Evolutionary conservation across 2,329 filamentous ascomycete species (phyloP), one percentile per base, ranked within the genome.

Genomic region (Didymella arachidicola): DNA sequence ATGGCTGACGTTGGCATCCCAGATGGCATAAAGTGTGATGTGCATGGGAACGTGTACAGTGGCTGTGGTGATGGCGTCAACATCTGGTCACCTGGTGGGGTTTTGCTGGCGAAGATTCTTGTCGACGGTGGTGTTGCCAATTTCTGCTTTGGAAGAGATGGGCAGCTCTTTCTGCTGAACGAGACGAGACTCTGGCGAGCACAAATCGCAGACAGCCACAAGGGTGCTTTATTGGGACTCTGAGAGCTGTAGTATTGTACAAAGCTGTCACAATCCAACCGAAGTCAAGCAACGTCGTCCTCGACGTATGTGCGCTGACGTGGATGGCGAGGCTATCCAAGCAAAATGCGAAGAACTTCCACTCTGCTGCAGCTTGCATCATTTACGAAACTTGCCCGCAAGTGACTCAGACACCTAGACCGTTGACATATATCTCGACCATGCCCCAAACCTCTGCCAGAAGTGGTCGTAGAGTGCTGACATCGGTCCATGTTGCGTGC

Each of bases 1-100:
- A 61, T 63, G 49, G 60, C 66, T 1, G 68, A 69, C 38, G 61
- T 44, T 4, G 61, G 63, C 7, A 56, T 68, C 8, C 68, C 68
- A 0, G 64, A 72, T 26, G 67, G 64, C 6, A 68, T 71, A 49
- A 70, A 69, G 30, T 70, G 67, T 53, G 66, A 69, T 44, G 47
- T 52, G 3, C 34, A 50, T 5, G 85, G 85, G 1, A 84, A 86
- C 47, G 79, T 88, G 4, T 87, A 80, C 60, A 77, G 77, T 34
- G 80, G 79, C 0, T 83, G 81, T 54, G 77, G 74, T 2, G 81
- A 81, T 54, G 82, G 82, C 3, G 68, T 84, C 14, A 80, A 82
- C 57, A 74, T 84, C 6, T 84, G 80, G 79, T 79, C 70, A 29
- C 60, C 76, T 1, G 77, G 72, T 3, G 81, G 82, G 1, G 69